These are phyloP conservation scores for Penicillium egyptiacum DNA, from an alignment of 495 filamentous ascomycete species.

Conservation along the genomic window DNA sequence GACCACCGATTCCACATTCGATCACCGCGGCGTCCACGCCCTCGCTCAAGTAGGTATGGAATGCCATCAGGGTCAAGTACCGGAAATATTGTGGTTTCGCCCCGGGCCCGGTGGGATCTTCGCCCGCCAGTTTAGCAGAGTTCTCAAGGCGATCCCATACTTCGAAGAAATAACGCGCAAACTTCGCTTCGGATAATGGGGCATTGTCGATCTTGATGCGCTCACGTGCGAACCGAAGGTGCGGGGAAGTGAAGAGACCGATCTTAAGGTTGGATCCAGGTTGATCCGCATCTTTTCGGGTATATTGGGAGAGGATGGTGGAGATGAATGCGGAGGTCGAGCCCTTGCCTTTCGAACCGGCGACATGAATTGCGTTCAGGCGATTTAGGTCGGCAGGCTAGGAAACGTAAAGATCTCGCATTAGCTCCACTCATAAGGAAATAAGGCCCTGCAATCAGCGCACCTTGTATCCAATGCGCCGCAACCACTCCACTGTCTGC, in stretches of 20 bases:
- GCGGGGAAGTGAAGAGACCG: conserved; percentile 86
- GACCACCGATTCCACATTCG: conserved; percentile 91
- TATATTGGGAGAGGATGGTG: conserved; percentile 60
- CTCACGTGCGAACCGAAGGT: conserved; percentile 84
- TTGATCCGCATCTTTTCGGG: conserved; percentile 33
- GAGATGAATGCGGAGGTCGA: conserved; percentile 53
- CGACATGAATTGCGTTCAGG: conserved; percentile 78
- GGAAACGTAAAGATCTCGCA: conserved; percentile 5
- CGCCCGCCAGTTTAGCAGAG: conserved; percentile 47
- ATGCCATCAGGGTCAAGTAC: conserved; percentile 85
- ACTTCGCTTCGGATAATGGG: conserved; percentile 72
- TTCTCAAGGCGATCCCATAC: conserved; percentile 77
- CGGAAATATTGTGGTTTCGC: conserved; percentile 86
- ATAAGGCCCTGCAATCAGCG: conserved; percentile 19
- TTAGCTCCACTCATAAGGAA: conserved; percentile 9
- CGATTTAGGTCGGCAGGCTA: conserved; percentile 73
- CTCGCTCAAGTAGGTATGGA: conserved; percentile 80
- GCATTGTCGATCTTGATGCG: conserved; percentile 78
- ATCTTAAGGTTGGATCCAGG: conserved; percentile 52
- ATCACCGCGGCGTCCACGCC: conserved; percentile 81
- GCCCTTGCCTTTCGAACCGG: conserved; percentile 94
- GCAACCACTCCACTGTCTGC: conserved; percentile 76
- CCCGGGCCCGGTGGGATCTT: conserved; percentile 44
- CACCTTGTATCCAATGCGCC: conserved; percentile 77
- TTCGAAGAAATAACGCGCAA: conserved; percentile 85